Percentiles rank a stretch among this genome's conserved stretches.
Evolutionary conservation across 2,329 filamentous ascomycete genomes (phyloP).

Genomic region (Apiospora kogelbergensis): DNA sequence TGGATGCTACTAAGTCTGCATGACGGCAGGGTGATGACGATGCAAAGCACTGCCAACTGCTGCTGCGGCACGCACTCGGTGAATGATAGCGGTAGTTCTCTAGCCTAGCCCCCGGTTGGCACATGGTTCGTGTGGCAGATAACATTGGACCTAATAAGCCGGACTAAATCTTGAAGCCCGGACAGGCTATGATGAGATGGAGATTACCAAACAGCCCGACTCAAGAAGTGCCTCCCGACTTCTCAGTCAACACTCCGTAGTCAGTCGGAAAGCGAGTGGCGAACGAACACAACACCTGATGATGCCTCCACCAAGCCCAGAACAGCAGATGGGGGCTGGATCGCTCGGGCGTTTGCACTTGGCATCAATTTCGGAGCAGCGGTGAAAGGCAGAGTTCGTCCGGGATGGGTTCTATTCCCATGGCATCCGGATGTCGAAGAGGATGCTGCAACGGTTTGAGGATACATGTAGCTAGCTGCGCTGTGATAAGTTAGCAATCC

Average conservation of each 20-base stretch:
- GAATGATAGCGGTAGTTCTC: neutral
- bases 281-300: neutral
- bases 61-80: neutral
- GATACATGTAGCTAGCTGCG: neutral
- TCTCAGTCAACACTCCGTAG: neutral
- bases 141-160: constrained; percentile 2
- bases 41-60: neutral
- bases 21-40: neutral
- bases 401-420: neutral
- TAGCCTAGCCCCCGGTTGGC: neutral
- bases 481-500: neutral
- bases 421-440: neutral
- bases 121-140: neutral
- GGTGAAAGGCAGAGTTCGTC: neutral
- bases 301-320: neutral
- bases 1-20: neutral
- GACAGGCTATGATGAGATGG: neutral
- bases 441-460: neutral
- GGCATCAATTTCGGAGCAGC: neutral
- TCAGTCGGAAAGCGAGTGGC: neutral
- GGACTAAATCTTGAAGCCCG: neutral
- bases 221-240: neutral
- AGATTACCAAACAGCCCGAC: constrained; percentile 1
- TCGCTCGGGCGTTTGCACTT: neutral
- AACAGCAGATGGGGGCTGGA: neutral